Evolutionary conservation across 1,284 basidiomycete species (phyloP).

Genomic region (Ceratobasidium papillatum): DNA sequence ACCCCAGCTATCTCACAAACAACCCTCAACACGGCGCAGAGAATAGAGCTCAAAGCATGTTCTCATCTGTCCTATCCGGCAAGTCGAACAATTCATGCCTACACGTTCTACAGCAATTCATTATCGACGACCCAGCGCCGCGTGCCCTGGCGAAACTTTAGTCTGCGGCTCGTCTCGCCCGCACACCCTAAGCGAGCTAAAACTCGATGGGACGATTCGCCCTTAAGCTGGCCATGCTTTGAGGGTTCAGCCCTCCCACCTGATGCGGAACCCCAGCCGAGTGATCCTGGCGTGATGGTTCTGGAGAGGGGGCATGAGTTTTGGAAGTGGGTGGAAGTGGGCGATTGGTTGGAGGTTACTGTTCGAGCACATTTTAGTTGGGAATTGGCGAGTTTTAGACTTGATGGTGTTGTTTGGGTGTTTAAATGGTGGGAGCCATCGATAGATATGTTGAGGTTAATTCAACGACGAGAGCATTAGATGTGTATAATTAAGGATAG

Average conservation of each 20-base stretch:
- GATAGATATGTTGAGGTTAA: conserved; percentile 5
- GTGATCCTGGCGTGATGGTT: conserved; percentile 18
- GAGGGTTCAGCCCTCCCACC: conserved; percentile 11
- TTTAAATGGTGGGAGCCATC: conserved; percentile 33
- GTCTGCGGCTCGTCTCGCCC: conserved; percentile 15
- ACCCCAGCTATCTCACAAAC: conserved; percentile 9
- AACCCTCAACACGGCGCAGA: neutral
- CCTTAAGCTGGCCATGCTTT: conserved; percentile 25
- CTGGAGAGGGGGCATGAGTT: conserved; percentile 16
- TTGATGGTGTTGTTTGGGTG: conserved; percentile 22
- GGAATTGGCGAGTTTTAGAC: conserved; percentile 26
- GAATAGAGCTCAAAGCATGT: conserved; percentile 5
- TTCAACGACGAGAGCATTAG: neutral
- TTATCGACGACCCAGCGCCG: conserved; percentile 31
- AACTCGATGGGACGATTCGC: conserved; percentile 10
- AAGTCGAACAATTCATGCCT: conserved; percentile 18
- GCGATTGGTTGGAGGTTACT: conserved; percentile 28
- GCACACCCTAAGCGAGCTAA: conserved; percentile 11
- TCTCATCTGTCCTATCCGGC: conserved; percentile 29
- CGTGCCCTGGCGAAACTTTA: conserved; percentile 31
- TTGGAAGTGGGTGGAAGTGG: conserved; percentile 23
- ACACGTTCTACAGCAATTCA: conserved; percentile 3
- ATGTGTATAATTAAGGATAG: conserved; percentile 4
- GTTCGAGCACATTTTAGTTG: conserved; percentile 24
- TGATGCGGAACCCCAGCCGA: conserved; percentile 27